Evolutionary conservation across 768 basidiomycete species (phyloP).

Genomic region (Trametes sanguinea): DNA sequence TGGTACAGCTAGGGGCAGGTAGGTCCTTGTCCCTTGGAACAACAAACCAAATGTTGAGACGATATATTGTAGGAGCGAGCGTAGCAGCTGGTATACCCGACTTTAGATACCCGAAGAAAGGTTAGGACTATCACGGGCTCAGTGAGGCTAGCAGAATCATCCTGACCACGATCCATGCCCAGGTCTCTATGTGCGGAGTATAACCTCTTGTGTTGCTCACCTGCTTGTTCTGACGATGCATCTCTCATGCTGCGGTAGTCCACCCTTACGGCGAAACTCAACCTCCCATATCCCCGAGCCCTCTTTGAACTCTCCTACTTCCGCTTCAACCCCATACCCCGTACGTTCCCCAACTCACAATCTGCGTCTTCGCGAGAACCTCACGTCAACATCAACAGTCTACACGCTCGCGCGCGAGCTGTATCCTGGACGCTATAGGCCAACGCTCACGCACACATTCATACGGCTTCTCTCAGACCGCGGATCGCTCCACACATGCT

Average conservation of each 20-base stretch:
- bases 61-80: constrained; percentile 35
- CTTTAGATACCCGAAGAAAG: constrained; percentile 51
- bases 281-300: constrained; percentile 90
- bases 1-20: constrained; percentile 66
- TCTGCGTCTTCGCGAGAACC: neutral
- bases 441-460: constrained; percentile 89
- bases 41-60: neutral
- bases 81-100: constrained; percentile 52
- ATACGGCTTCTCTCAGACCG: constrained; percentile 77
- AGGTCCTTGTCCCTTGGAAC: constrained; percentile 22
- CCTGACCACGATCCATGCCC: neutral
- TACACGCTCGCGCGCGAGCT: constrained; percentile 92
- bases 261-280: constrained; percentile 75
- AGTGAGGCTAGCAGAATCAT: constrained; percentile 4
- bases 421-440: constrained; percentile 86
- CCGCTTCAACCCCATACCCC: constrained; percentile 74
- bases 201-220: neutral
- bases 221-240: neutral
- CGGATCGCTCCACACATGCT: constrained; percentile 69
- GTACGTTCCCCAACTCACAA: constrained; percentile 42
- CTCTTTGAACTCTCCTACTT: constrained; percentile 94
- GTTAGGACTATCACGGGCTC: constrained; percentile 22
- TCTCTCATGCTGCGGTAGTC: neutral
- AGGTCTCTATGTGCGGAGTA: constrained; percentile 33
- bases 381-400: constrained; percentile 43